Conservation (phyloP, 2,329 filamentous ascomycete species). For the Ophiostoma populinum region DNA sequence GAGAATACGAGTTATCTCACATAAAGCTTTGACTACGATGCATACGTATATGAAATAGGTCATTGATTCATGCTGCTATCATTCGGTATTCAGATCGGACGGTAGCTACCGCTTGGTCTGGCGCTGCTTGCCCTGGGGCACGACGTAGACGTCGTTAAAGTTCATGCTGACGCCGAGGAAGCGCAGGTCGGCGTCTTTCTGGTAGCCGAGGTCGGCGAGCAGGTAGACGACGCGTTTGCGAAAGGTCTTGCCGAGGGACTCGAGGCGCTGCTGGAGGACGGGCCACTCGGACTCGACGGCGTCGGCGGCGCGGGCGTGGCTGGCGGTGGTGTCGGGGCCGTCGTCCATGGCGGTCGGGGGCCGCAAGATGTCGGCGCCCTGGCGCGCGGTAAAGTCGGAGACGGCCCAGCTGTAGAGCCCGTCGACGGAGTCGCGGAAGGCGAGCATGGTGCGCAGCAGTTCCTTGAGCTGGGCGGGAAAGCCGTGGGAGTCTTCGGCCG, state of each 20-base stretch:
- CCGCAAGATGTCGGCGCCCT: slow-evolving; percentile 57
- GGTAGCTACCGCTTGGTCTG: slow-evolving; percentile 4
- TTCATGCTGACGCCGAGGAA: slow-evolving; percentile 97
- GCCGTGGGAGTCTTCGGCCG: slow-evolving; percentile 49
- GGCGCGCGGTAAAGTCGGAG: slow-evolving; percentile 80
- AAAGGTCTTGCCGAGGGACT: slow-evolving; percentile 59
- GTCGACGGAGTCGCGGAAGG: slow-evolving; percentile 84
- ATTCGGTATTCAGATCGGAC: background rate
- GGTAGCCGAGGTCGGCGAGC: slow-evolving; percentile 78
- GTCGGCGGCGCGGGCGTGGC: slow-evolving; percentile 43
- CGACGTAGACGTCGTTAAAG: slow-evolving; percentile 89
- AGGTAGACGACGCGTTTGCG: slow-evolving; percentile 59
- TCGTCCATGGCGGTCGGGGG: slow-evolving; percentile 19
- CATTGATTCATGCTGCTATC: too few relatives aligned
- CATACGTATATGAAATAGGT: too few relatives aligned
- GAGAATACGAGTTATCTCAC: too few relatives aligned
- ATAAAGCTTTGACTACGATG: too few relatives aligned
- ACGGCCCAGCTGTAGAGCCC: slow-evolving; percentile 89
- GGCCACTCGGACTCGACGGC: slow-evolving; percentile 51
- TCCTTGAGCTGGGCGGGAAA: slow-evolving; percentile 88
- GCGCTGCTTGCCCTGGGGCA: slow-evolving; percentile 10
- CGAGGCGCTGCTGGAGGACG: slow-evolving; percentile 56
- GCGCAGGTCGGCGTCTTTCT: slow-evolving; percentile 86
- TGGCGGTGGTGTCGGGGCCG: slow-evolving; percentile 36
- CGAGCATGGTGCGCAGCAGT: slow-evolving; percentile 82